Percentiles rank a stretch among this genome's conserved stretches.
These are phyloP conservation scores for Aspergillus neotritici DNA, from an alignment of 2,329 filamentous ascomycete species.

Conservation along the genomic window DNA sequence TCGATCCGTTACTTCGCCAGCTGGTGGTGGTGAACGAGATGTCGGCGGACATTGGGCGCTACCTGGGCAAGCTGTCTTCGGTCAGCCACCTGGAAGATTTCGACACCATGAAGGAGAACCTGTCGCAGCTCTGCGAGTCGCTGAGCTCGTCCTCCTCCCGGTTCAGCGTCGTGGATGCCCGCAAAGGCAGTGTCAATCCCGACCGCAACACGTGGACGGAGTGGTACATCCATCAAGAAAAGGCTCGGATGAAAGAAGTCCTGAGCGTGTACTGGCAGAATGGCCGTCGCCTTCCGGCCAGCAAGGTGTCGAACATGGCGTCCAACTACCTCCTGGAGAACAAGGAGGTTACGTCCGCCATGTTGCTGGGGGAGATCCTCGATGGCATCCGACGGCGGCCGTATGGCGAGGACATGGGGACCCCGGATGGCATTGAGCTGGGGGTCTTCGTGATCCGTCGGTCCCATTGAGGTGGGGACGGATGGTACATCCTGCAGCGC, in stretches of 20 bases:
- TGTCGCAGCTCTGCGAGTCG: conserved; percentile 36
- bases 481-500: not conserved
- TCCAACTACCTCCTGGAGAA: conserved; percentile 27
- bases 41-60: conserved; percentile 51
- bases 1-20: conserved; percentile 56
- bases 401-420: conserved; percentile 42
- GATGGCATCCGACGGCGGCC: conserved; percentile 52
- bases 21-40: conserved; percentile 55
- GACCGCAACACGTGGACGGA: conserved; percentile 54
- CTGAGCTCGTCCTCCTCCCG: conserved; percentile 35
- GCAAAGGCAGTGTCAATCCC: conserved; percentile 47
- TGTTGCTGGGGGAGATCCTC: conserved; percentile 54
- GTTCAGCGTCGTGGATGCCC: conserved; percentile 46
- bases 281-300: conserved; percentile 28
- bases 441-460: conserved; percentile 48
- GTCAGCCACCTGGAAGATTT: conserved; percentile 52
- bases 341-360: conserved; percentile 48
- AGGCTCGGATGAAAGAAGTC: conserved; percentile 51
- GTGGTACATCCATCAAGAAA: conserved; percentile 62
- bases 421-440: conserved; percentile 42
- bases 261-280: conserved; percentile 40
- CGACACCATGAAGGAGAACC: conserved; percentile 42
- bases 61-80: conserved; percentile 50
- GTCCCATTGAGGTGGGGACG: conserved; percentile 22
- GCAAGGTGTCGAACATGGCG: conserved; percentile 22